phyloP scores from a whole-genome alignment of 257 asterid genomes.

The Apocynum venetum region DNA sequence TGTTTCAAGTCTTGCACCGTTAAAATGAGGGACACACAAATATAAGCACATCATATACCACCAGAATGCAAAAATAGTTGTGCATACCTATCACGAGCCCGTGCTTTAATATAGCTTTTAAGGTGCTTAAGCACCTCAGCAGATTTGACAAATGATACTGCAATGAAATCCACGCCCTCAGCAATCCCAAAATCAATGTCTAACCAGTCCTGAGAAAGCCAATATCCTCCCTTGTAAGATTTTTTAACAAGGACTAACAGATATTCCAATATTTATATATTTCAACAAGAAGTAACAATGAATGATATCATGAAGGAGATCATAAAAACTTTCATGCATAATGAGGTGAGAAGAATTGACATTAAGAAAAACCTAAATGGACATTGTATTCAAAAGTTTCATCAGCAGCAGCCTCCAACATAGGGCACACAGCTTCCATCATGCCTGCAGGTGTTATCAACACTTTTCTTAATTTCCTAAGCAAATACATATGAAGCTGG shows the following conservation, averaged over 20 bases:
- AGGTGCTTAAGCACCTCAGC: slow-evolving; percentile 97
- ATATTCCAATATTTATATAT: not conserved
- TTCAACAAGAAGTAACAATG: not conserved
- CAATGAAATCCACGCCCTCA: slow-evolving; percentile 95
- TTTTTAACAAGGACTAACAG: not conserved
- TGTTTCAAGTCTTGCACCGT: not conserved
- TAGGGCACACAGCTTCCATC: not conserved
- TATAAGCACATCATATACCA: slow-evolving; percentile 8
- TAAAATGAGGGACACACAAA: slow-evolving; percentile 9
- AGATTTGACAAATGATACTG: slow-evolving; percentile 97
- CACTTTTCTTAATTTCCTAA: not conserved
- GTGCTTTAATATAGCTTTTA: slow-evolving; percentile 88
- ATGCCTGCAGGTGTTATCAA: not conserved
- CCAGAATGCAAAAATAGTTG: not conserved
- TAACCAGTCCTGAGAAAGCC: slow-evolving; percentile 77
- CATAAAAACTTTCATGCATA: not conserved
- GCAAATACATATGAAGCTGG: not conserved
- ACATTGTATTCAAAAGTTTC: not conserved
- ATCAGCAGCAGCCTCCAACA: not conserved
- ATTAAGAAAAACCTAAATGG: not conserved
- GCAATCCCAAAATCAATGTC: slow-evolving; percentile 98
- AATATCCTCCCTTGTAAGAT: slow-evolving; percentile 23
- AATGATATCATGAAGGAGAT: not conserved
- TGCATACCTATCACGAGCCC: slow-evolving; percentile 85
- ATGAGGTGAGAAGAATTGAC: not conserved